Evolutionary conservation across 768 basidiomycete species (phyloP), one percentile per base, ranked within the genome.

Genomic region (Pulveroboletus ravenelii): DNA sequence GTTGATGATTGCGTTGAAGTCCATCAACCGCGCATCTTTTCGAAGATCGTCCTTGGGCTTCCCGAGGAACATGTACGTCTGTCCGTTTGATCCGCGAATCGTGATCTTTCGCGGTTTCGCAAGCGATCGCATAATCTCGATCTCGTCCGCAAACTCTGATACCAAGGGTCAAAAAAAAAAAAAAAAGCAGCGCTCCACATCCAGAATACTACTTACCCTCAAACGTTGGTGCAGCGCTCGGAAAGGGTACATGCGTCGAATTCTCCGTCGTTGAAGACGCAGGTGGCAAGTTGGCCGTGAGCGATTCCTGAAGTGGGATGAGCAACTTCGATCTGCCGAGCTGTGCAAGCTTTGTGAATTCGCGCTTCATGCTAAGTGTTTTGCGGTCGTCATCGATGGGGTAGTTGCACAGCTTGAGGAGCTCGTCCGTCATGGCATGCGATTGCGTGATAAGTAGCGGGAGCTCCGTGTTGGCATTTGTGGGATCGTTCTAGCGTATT

Each of bases 31-130:
- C 0, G 93, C 94, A 61, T 99, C 96, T 73, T 99, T 99, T 35
- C 96, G 80, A 30, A 99, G 75, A 69, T 99, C 96, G 64, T 99
- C 96, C 67, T 93, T 92, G 8, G 95, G 95, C 67, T 99, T 99
- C 46, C 90, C 91, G 7, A 99, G 76, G 74, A 98, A 97, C 70
- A 83, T 85, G 72, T 97, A 97, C 10, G 71, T 72, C 50, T 84
- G 80, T 1, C 93, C 93, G 62, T 98, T 82, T 56, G 81, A 85
- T 1, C 91, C 94, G 27, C 71, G 72, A 42, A 98, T 86, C 1
- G 84, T 85, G 52, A 99, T 81, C 70, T 95, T 96, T 58, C 92
- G 84, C 6, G 96, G 96, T 61, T 82, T 87, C 27, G 91, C 89
- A 23, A 98, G 71, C 5, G 96, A 96, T 17, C 74, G 78, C 94